Conservation (phyloP, 2,329 filamentous ascomycete genomes). For the Apiospora arundinis region DNA sequence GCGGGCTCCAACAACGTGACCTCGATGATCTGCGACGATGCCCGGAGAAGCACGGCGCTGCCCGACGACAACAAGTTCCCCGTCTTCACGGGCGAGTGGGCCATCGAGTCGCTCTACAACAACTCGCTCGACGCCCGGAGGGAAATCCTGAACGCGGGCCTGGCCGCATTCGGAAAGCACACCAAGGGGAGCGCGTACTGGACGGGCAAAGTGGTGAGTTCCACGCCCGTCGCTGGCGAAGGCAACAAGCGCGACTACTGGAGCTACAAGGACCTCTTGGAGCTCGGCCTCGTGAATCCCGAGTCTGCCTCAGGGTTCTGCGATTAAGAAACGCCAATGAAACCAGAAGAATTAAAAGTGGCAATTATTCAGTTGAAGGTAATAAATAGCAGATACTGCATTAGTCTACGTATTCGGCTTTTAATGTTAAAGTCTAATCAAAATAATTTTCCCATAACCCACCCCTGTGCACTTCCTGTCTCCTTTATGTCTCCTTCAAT, state of each 20-base stretch:
- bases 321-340: not conserved
- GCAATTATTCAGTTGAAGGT: not conserved
- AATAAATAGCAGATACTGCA: not conserved
- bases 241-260: slow-evolving; percentile 4
- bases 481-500: no score
- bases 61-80: not conserved
- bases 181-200: slow-evolving; percentile 16
- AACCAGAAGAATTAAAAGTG: no score
- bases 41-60: not conserved
- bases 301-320: not conserved
- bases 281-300: not conserved
- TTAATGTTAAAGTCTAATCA: no score
- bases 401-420: no score
- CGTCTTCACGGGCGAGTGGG: slow-evolving; percentile 8
- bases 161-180: slow-evolving; percentile 11
- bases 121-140: slow-evolving; percentile 11
- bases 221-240: not conserved
- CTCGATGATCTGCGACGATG: slow-evolving; percentile 9
- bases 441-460: no score
- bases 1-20: slow-evolving; percentile 16
- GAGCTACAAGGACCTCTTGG: slow-evolving; percentile 4
- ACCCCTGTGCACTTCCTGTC: no score
- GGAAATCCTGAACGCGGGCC: not conserved
- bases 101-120: slow-evolving; percentile 11
- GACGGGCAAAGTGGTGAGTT: slow-evolving; percentile 11